Evolutionary conservation across 495 filamentous ascomycete species (phyloP), one percentile per base, ranked within the genome.

Genomic region (Talaromyces thailandensis): DNA sequence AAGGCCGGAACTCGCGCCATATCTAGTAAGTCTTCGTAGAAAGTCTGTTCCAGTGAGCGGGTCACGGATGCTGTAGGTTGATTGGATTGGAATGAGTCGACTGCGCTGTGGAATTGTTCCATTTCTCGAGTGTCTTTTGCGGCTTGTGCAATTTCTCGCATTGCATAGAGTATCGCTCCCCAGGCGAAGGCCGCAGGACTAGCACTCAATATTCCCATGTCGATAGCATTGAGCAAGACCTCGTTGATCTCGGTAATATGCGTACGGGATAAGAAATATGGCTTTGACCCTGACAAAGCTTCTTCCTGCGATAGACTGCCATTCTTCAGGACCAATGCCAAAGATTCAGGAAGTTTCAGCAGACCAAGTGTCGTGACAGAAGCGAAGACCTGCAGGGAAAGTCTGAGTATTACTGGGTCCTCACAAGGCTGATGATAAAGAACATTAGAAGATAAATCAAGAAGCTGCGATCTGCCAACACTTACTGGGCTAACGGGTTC

Each of bases 181-280:
- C 91, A 96, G 8, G 89, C 83, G 60, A 92, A 88, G 25, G 87
- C 78, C 25, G 87, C 83, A 11, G 89, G 89, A 57, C 81, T 85
- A 2, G 86, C 86, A 21, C 81, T 80, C 23, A 62, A 66, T 9
- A 77, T 63, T n/a, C 73, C 73, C 0, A 71, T 65, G 12, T 74
- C 70, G 48, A 81, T 75, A 21, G 71, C 68, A 28, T 75, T 71
- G 4, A 93, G 70, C 21, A 83, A 68, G 18, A 85, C 80, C 43
- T 81, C 80, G 64, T 89, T 89, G 14, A 96, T 81, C 56, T 85
- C 76, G 21, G 78, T 76, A 45, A 93, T 76, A 5, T 86, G 79
- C 6, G 81, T 78, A 26, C 82, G 81, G 24, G 86, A 83, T 6
- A 82, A 71, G 40, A 91, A 80, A 67, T 90, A 93, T 51, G 62